Percentiles rank a stretch among this genome's conserved stretches.
Conservation (phyloP, 805 yeast species). For the Candida odintsovae region DNA sequence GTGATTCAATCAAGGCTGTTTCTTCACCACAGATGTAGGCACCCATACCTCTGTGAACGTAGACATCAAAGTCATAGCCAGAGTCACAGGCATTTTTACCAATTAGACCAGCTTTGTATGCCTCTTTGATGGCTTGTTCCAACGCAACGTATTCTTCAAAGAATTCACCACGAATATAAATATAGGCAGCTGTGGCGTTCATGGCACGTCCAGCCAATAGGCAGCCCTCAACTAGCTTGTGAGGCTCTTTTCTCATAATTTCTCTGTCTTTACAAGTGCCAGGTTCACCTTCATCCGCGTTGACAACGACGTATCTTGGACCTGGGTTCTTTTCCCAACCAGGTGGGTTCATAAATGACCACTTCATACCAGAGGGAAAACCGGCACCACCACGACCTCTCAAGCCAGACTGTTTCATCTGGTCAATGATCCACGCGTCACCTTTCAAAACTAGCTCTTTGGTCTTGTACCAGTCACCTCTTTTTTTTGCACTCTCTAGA, state of each 20-base stretch:
- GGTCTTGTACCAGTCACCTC: constrained; percentile 93
- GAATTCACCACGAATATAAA: constrained; percentile 87
- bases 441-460: constrained; percentile 81
- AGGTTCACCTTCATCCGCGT: constrained; percentile 94
- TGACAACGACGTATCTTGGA: constrained; percentile 84
- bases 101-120: constrained; percentile 71
- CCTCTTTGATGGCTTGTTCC: constrained; percentile 83
- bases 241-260: constrained; percentile 87
- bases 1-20: constrained; percentile 80
- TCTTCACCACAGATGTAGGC: constrained; percentile 93
- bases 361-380: constrained; percentile 84
- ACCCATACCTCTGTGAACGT: constrained; percentile 88
- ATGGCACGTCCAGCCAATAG: constrained; percentile 83
- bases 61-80: constrained; percentile 79
- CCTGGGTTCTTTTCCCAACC: constrained; percentile 90
- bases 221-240: constrained; percentile 89
- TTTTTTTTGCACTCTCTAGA: constrained; percentile 63
- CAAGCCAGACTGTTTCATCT: constrained; percentile 76
- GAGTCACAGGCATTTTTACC: constrained; percentile 87
- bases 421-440: constrained; percentile 85
- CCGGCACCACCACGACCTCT: constrained; percentile 96
- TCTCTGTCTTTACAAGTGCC: constrained; percentile 93
- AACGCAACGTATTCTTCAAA: constrained; percentile 71
- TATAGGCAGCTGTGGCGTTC: constrained; percentile 92
- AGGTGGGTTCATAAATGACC: constrained; percentile 95